Evolutionary conservation across 371 early-diverging fungal species (phyloP).

Genomic region (Rhizopus sp.): DNA sequence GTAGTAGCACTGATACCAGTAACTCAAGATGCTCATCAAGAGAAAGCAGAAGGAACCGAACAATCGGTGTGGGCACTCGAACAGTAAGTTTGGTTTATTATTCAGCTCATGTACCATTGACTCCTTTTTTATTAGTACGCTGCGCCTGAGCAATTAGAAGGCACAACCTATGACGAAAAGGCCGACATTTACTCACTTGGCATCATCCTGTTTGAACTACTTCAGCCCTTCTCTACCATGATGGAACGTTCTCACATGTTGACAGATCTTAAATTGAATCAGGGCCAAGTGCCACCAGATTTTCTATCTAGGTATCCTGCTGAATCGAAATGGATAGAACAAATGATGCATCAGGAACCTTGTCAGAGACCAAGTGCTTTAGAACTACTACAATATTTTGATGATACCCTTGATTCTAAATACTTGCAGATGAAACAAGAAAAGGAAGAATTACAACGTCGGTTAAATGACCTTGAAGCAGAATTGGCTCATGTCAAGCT

Average conservation of each 20-base stretch:
- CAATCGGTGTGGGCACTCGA: slow-evolving; percentile 73
- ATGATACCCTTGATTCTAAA: slow-evolving; percentile 4
- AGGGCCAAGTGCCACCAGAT: slow-evolving; percentile 69
- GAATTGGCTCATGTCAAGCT: neutral
- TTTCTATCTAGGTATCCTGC: slow-evolving; percentile 80
- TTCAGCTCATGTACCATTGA: neutral
- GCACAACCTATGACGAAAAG: slow-evolving; percentile 60
- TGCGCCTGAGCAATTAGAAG: slow-evolving; percentile 89
- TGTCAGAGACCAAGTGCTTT: slow-evolving; percentile 69
- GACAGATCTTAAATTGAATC: slow-evolving; percentile 48
- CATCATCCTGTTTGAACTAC: slow-evolving; percentile 73
- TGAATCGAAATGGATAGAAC: slow-evolving; percentile 77
- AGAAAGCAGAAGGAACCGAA: slow-evolving; percentile 27
- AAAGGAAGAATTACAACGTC: slow-evolving; percentile 21
- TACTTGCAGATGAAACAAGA: slow-evolving; percentile 21
- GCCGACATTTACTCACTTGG: slow-evolving; percentile 75
- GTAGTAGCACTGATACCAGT: no score
- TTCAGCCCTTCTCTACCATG: slow-evolving; percentile 60
- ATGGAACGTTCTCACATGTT: slow-evolving; percentile 72
- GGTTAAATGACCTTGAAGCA: slow-evolving; percentile 13
- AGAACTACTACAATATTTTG: slow-evolving; percentile 45
- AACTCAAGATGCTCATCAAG: neutral
- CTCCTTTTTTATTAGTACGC: slow-evolving; percentile 63
- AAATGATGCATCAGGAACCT: slow-evolving; percentile 79
- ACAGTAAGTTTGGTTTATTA: slow-evolving; percentile 46